phyloP scores from a whole-genome alignment of 1,284 basidiomycete species.

The Rhodotorula sp. region DNA sequence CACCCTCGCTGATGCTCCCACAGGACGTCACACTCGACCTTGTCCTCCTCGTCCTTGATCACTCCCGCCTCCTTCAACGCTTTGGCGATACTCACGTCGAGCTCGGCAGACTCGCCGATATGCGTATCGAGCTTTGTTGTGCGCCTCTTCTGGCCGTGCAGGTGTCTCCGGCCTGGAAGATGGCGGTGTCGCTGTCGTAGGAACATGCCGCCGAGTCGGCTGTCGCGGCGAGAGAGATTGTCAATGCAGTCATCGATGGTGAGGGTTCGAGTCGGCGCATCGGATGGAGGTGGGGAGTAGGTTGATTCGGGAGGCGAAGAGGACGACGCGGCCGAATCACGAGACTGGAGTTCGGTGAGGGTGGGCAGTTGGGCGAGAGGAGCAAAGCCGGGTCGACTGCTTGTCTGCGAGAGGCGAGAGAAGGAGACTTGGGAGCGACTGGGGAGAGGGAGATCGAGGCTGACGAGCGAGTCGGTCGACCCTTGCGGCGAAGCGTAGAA shows the following conservation, averaged over 20 bases:
- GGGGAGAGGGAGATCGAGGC: neutral
- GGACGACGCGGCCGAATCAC: conserved; percentile 4
- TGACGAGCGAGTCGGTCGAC: conserved; percentile 21
- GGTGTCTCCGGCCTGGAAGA: neutral
- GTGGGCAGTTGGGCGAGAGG: neutral
- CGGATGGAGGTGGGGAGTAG: neutral
- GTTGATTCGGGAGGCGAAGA: neutral
- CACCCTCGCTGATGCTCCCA: conserved; percentile 40
- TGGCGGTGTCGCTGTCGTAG: neutral
- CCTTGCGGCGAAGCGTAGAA: conserved; percentile 2
- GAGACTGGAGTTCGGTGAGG: conserved; percentile 3
- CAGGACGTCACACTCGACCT: conserved; percentile 23
- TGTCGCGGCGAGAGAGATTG: neutral
- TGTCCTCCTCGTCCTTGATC: conserved; percentile 21
- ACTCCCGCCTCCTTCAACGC: conserved; percentile 14
- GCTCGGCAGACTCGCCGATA: neutral
- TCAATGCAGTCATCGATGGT: conserved; percentile 23
- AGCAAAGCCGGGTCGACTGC: neutral
- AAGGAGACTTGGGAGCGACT: neutral
- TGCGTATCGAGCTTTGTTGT: neutral
- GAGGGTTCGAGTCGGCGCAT: conserved; percentile 15
- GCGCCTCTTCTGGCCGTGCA: neutral
- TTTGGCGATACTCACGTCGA: conserved; percentile 13
- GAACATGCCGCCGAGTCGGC: neutral
- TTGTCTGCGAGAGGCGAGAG: neutral